Evolutionary conservation across 352 stramenopile species (phyloP).

Genomic region (Salisapilia sapeloensis): DNA sequence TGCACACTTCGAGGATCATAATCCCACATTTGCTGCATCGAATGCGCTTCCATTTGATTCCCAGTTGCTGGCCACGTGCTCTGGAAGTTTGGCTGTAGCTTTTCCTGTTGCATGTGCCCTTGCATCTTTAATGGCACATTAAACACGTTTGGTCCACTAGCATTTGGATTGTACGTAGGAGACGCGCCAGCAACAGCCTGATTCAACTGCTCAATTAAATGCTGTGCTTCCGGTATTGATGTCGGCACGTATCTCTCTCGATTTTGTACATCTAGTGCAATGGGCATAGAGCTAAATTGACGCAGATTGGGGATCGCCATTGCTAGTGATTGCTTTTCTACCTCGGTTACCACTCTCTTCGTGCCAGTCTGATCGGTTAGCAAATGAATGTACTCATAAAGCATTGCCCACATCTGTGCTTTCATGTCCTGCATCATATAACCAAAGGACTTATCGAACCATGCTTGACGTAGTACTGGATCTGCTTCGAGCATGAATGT

Average conservation of each 20-base stretch:
- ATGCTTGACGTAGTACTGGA: slow-evolving; percentile 12
- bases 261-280: slow-evolving; percentile 14
- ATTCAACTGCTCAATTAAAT: slow-evolving; percentile 33
- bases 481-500: slow-evolving; percentile 24
- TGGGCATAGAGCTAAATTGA: slow-evolving; percentile 25
- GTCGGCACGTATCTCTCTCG: slow-evolving; percentile 23
- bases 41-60: no score
- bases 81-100: no score
- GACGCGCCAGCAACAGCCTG: slow-evolving; percentile 21
- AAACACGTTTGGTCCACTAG: no score
- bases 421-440: slow-evolving; percentile 10
- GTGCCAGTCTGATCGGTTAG: slow-evolving; percentile 20
- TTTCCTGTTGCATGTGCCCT: no score
- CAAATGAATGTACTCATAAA: slow-evolving; percentile 42
- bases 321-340: slow-evolving; percentile 29
- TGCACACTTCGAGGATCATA: no score
- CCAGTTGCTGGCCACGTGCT: no score
- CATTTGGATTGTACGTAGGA: no score
- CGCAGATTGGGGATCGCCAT: slow-evolving; percentile 26
- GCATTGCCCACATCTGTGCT: slow-evolving; percentile 29
- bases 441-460: slow-evolving; percentile 4
- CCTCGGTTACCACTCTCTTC: slow-evolving; percentile 13
- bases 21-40: no score
- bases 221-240: slow-evolving; percentile 28
- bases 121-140: no score